These are phyloP conservation scores for Globisporangium paddicum DNA, from an alignment of 352 stramenopile genomes.

Conservation along the genomic window DNA sequence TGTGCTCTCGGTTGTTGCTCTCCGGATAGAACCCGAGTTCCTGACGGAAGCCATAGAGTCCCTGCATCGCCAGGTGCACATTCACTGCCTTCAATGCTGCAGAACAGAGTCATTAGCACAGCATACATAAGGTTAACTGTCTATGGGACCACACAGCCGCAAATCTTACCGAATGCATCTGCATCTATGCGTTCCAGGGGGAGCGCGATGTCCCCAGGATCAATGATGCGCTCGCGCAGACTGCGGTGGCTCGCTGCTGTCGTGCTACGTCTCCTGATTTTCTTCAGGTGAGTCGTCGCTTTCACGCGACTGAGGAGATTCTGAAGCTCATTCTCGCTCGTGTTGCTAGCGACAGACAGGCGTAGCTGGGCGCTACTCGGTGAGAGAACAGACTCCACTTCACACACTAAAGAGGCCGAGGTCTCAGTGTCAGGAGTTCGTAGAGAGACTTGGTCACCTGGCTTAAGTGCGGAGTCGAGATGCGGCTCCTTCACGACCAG, in stretches of 20 bases:
- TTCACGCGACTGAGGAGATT: neutral
- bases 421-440: neutral
- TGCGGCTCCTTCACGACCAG: slow-evolving; percentile 19
- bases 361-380: neutral
- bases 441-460: slow-evolving; percentile 9
- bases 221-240: slow-evolving; percentile 18
- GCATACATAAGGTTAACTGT: neutral
- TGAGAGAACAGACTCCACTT: slow-evolving; percentile 7
- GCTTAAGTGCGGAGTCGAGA: slow-evolving; percentile 1
- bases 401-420: neutral
- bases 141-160: neutral
- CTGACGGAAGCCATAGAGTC: slow-evolving; percentile 21
- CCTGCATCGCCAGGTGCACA: slow-evolving; percentile 21
- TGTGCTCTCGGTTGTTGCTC: slow-evolving; percentile 19
- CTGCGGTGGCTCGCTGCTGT: slow-evolving; percentile 16
- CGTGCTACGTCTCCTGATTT: slow-evolving; percentile 7
- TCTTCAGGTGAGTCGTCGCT: slow-evolving; percentile 10
- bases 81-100: neutral
- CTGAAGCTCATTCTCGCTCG: neutral
- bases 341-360: neutral
- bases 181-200: neutral
- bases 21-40: slow-evolving; percentile 19
- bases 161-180: neutral
- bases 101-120: neutral
- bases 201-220: slow-evolving; percentile 10